Conservation (phyloP, 371 early-diverging fungal genomes). For the Mortierella sp. region DNA sequence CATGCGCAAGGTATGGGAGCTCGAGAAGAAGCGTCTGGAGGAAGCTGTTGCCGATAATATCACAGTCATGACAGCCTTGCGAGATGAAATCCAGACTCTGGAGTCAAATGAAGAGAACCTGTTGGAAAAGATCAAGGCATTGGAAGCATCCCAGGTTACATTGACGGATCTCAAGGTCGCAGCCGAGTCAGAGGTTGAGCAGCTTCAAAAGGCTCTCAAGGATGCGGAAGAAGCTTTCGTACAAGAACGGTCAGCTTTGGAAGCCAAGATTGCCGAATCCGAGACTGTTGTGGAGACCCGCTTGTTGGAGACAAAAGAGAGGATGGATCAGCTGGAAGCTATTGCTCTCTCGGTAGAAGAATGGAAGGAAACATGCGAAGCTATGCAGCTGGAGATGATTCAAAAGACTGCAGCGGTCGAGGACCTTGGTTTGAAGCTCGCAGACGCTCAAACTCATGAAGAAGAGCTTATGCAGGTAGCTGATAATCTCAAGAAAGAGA, state of each 20-base stretch:
- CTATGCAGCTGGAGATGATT: constrained; percentile 53
- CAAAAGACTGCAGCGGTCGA: constrained; percentile 46
- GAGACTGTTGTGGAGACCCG: constrained; percentile 46
- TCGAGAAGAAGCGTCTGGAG: constrained; percentile 65
- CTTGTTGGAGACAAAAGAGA: constrained; percentile 34
- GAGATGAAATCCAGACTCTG: constrained; percentile 49
- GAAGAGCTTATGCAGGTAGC: constrained; percentile 12
- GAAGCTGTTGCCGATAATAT: constrained; percentile 60
- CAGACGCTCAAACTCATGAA: constrained; percentile 21
- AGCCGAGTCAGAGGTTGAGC: constrained; percentile 52
- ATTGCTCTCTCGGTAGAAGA: constrained; percentile 45
- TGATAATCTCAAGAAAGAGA: constrained; percentile 21
- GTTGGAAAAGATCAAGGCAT: constrained; percentile 59
- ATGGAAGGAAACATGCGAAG: constrained; percentile 52
- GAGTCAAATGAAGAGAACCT: constrained; percentile 58
- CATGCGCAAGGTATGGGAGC: constrained; percentile 65
- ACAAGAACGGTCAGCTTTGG: constrained; percentile 58
- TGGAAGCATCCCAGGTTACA: constrained; percentile 23
- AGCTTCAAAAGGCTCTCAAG: constrained; percentile 58
- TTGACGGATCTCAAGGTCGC: constrained; percentile 24
- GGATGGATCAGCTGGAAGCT: constrained; percentile 39
- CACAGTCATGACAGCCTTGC: constrained; percentile 56
- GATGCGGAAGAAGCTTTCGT: constrained; percentile 64
- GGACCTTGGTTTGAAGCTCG: constrained; percentile 36
- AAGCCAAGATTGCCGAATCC: constrained; percentile 61